Evolutionary conservation across 305 asterid species (phyloP).

Genomic region (Fraxinus baroniana): DNA sequence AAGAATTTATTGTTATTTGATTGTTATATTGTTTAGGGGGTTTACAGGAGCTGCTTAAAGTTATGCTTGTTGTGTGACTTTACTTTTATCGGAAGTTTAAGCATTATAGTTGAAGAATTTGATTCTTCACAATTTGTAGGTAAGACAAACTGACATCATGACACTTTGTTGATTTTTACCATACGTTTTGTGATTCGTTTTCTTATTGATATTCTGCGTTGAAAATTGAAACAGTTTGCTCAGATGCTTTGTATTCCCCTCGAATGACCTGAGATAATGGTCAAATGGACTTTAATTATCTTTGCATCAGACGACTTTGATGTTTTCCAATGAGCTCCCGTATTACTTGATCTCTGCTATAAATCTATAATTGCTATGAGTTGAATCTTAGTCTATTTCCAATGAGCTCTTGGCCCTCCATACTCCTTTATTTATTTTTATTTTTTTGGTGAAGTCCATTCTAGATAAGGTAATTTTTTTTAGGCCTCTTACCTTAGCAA

Average conservation of each 20-base stretch:
- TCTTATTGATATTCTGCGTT: background rate
- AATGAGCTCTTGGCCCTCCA: background rate
- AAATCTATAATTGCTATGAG: background rate
- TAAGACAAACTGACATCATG: background rate
- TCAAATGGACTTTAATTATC: background rate
- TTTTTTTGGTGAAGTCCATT: background rate
- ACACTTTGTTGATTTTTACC: background rate
- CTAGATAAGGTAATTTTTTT: background rate
- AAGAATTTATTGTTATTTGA: background rate
- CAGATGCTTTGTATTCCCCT: background rate
- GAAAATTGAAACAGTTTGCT: background rate
- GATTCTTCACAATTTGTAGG: background rate
- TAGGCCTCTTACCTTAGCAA: background rate
- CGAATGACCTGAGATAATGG: background rate
- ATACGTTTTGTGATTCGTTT: background rate
- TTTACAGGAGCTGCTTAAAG: background rate
- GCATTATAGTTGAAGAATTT: background rate
- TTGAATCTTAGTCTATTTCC: background rate
- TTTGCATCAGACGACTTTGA: background rate
- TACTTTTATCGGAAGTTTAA: background rate
- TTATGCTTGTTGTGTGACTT: background rate
- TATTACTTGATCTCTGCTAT: background rate
- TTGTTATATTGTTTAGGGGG: background rate
- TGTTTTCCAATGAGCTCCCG: background rate
- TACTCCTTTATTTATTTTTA: background rate